These are phyloP conservation scores for Coccomyxa sp. DNA, from an alignment of 139 green algal genomes.

Conservation along the genomic window DNA sequence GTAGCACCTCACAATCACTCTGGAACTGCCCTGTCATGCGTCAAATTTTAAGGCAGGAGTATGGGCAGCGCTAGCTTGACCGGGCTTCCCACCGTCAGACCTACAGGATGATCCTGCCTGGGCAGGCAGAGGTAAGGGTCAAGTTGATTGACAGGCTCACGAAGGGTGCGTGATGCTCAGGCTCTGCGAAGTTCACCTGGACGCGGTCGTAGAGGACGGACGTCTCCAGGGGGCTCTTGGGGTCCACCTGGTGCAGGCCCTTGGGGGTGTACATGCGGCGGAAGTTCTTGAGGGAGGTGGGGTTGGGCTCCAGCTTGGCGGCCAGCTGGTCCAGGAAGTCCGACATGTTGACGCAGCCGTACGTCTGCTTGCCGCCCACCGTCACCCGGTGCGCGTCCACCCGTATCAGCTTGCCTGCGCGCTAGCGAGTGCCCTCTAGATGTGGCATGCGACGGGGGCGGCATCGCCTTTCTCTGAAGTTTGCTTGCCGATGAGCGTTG, in stretches of 20 bases:
- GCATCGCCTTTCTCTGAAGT: no score
- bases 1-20: no score
- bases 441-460: no score
- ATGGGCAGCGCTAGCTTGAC: no score
- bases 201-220: conserved; percentile 55
- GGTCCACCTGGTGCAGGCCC: neutral
- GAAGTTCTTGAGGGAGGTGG: conserved; percentile 44
- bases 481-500: no score
- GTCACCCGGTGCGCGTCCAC: conserved; percentile 48
- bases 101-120: no score
- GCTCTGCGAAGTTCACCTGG: conserved; percentile 34
- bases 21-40: no score
- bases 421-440: no score
- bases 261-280: conserved; percentile 44
- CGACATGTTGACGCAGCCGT: conserved; percentile 61
- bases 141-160: no score
- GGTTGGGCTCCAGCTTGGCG: conserved; percentile 29
- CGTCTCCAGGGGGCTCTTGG: conserved; percentile 18
- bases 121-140: no score
- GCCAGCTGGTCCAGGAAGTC: conserved; percentile 58
- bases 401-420: neutral
- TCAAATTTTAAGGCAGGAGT: no score
- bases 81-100: no score
- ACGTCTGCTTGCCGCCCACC: conserved; percentile 46
- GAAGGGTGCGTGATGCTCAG: neutral